These are phyloP conservation scores for Rutstroemia sp. DNA, from an alignment of 2,329 filamentous ascomycete species.

Conservation along the genomic window DNA sequence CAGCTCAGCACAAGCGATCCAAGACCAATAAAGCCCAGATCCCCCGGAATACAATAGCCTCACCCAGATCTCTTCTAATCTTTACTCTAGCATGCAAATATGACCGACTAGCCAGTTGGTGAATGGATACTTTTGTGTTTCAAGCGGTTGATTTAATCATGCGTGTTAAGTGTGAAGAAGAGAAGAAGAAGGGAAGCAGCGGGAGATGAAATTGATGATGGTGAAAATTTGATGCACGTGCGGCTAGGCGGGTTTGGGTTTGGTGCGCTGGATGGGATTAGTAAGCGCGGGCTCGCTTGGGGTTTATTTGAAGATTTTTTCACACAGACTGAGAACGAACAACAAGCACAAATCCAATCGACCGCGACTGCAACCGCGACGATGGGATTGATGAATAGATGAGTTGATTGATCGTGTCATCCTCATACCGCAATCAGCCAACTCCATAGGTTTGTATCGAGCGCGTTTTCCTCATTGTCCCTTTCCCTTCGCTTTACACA, in stretches of 20 bases:
- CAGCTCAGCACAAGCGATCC: conserved; percentile 3
- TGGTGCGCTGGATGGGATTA: background rate
- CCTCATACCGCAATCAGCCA: background rate
- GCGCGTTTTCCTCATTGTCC: background rate
- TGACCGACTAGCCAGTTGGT: conserved; percentile 25
- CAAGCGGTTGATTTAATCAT: conserved; percentile 27
- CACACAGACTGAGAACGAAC: background rate
- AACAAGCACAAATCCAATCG: too few relatives aligned
- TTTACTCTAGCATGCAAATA: conserved; percentile 26
- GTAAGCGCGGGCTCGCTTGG: background rate
- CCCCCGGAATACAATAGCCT: background rate
- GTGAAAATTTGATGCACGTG: background rate
- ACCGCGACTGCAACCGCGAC: too few relatives aligned
- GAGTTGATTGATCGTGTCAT: too few relatives aligned
- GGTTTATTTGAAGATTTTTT: background rate
- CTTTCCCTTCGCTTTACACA: background rate
- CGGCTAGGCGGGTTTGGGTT: background rate
- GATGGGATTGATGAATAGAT: too few relatives aligned
- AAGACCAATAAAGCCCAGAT: background rate
- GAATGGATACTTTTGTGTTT: conserved; percentile 13
- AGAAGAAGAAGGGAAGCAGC: background rate
- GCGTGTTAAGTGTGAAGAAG: conserved; percentile 18
- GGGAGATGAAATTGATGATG: background rate
- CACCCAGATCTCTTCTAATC: conserved; percentile 4
- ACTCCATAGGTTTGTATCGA: background rate